Conservation (phyloP, 2,329 filamentous ascomycete genomes). For the Cladosporium sp. region DNA sequence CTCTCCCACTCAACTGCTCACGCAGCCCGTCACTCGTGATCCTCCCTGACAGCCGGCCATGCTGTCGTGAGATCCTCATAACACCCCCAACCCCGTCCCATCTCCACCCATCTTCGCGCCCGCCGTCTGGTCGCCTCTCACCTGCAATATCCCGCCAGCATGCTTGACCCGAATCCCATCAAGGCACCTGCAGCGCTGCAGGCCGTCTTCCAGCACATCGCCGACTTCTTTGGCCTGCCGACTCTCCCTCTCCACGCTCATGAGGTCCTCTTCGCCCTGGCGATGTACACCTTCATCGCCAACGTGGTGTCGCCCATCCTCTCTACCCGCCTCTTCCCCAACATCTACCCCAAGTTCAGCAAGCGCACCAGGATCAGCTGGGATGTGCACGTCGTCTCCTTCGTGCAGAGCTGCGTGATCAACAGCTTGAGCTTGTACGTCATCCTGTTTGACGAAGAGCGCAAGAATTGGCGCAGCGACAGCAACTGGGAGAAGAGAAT, state of each 20-base stretch:
- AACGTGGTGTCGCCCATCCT: slow-evolving; percentile 67
- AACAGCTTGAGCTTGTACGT: slow-evolving; percentile 73
- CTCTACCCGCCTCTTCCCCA: slow-evolving; percentile 63
- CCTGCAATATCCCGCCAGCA: slow-evolving; percentile 38
- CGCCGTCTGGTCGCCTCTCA: neutral
- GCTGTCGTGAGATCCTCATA: neutral
- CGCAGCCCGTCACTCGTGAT: slow-evolving; percentile 16
- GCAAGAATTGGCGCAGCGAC: slow-evolving; percentile 45
- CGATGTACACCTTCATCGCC: slow-evolving; percentile 70
- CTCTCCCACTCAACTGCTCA: neutral
- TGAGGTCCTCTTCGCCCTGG: slow-evolving; percentile 68
- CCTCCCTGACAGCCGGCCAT: neutral
- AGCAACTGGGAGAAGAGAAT: slow-evolving; percentile 67
- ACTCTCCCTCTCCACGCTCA: slow-evolving; percentile 76
- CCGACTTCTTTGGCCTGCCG: slow-evolving; percentile 62
- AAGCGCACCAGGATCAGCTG: slow-evolving; percentile 72
- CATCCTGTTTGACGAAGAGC: slow-evolving; percentile 68
- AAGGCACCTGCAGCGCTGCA: slow-evolving; percentile 60
- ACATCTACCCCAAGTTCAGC: slow-evolving; percentile 64
- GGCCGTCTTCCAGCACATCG: slow-evolving; percentile 62
- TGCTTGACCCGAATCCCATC: slow-evolving; percentile 72
- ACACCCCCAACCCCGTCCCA: neutral
- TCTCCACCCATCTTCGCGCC: neutral
- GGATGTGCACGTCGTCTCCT: slow-evolving; percentile 84
- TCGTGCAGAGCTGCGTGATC: slow-evolving; percentile 74